Evolutionary conservation across 768 basidiomycete species (phyloP), one percentile per base, ranked within the genome.

Genomic region (Russula olivacea): DNA sequence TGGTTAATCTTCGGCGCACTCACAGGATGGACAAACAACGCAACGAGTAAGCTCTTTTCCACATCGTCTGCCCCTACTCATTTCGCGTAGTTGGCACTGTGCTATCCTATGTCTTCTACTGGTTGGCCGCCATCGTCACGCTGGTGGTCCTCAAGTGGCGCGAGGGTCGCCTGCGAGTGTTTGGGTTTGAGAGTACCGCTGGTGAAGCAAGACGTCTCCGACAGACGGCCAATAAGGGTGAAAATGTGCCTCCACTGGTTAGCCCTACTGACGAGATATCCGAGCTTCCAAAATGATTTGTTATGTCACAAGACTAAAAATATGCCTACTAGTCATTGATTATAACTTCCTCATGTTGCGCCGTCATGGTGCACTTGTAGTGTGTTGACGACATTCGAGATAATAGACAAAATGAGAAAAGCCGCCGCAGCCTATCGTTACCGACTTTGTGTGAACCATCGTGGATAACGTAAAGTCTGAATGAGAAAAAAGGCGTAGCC

Each of bases 81-180:
- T 48, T 40, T 17, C 17, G 40, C 12, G 3, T 64, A 83, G 82
- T 87, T 63, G 93, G 95, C 14, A 82, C 87, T 1, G 80, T 98
- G 23, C 77, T 96, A n/a, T 77, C 86, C 0, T 98, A 98, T 73
- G 83, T 91, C 53, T 89, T 92, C 74, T 98, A 95, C 78, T 98
- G 95, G 95, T 66, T 97, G 64, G 83, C 86, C 14, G 89, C 89
- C 67, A 84, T 95, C 51, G 81, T 70, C 38, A 77, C 77, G 3
- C 80, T 98, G 56, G 70, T 89, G 55, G 81, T 75, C 67, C 75
- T 89, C 78, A 91, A 91, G 74, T 89, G 66, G 66, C 70, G 63
- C 30, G 77, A 78, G 72, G 74, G 70, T 30, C 52, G 69, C 49
- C 5, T 49, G 4, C 38, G 17, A 4, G 32, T 64, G 25, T 53